Evolutionary conservation across 768 basidiomycete genomes (phyloP).

Genomic region (Tricholoma flavovirens): DNA sequence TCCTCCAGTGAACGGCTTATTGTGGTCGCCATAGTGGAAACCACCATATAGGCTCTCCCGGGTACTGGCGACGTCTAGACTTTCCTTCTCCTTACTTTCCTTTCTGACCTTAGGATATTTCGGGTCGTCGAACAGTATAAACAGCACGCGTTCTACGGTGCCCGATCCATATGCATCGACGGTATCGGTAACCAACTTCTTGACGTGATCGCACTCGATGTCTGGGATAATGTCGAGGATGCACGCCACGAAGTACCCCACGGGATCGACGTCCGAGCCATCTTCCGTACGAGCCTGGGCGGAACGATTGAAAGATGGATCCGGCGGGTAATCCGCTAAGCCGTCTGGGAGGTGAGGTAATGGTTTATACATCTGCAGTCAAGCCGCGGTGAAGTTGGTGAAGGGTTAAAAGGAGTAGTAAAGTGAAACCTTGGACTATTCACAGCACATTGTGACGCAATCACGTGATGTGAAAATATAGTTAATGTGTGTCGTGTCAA

Average conservation of each 20-base stretch:
- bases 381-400: background rate
- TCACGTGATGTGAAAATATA: too few relatives aligned
- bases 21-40: conserved; percentile 45
- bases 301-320: background rate
- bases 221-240: background rate
- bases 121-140: background rate
- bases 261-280: too few relatives aligned
- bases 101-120: background rate
- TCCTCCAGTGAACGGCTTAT: conserved; percentile 37
- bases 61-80: background rate
- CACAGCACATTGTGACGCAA: too few relatives aligned
- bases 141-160: background rate
- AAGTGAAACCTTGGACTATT: background rate
- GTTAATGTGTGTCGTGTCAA: too few relatives aligned
- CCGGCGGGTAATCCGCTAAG: background rate
- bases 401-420: background rate
- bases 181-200: background rate
- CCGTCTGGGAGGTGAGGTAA: background rate
- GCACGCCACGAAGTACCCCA: background rate
- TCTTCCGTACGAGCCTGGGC: too few relatives aligned
- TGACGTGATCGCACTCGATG: background rate
- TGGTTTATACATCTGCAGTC: background rate
- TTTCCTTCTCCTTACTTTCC: background rate
- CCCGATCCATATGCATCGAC: background rate
- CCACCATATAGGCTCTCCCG: background rate